phyloP scores from a whole-genome alignment of 805 yeast species.

The Candida odintsovae region DNA sequence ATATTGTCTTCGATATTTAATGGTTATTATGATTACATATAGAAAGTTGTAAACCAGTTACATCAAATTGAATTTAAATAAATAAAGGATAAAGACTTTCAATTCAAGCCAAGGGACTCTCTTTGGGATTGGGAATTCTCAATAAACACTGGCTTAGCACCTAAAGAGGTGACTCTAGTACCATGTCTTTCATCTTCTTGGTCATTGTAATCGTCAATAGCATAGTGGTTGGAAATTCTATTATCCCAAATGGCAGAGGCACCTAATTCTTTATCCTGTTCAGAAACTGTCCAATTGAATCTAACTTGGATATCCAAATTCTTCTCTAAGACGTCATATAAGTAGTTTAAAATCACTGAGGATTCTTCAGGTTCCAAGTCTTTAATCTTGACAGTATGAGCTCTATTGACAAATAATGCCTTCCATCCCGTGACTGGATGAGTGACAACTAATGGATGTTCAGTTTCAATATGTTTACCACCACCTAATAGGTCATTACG shows the following conservation, averaged over 20 bases:
- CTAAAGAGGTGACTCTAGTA: conserved; percentile 47
- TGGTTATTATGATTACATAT: too few species aligned
- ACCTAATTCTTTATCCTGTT: conserved; percentile 17
- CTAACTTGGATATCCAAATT: conserved; percentile 51
- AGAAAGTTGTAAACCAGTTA: too few species aligned
- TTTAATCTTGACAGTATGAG: conserved; percentile 38
- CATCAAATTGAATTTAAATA: background rate
- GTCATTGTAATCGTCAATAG: conserved; percentile 40
- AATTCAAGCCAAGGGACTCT: conserved; percentile 22
- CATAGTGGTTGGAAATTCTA: conserved; percentile 46
- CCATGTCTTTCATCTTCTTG: conserved; percentile 59
- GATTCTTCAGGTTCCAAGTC: conserved; percentile 8
- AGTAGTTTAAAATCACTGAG: conserved; percentile 34
- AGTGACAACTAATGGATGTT: conserved; percentile 52
- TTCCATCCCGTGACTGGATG: conserved; percentile 66
- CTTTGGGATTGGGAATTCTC: conserved; percentile 36
- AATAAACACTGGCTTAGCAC: conserved; percentile 48
- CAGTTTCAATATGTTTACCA: conserved; percentile 41
- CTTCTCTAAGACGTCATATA: conserved; percentile 39
- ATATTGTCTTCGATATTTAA: too few species aligned
- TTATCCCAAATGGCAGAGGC: conserved; percentile 59
- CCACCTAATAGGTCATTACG: conserved; percentile 41
- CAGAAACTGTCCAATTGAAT: conserved; percentile 43
- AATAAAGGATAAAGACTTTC: too few species aligned
- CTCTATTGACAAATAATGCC: conserved; percentile 44